These are phyloP conservation scores for Pythium diclinum DNA, from an alignment of 352 stramenopile genomes.

Conservation along the genomic window DNA sequence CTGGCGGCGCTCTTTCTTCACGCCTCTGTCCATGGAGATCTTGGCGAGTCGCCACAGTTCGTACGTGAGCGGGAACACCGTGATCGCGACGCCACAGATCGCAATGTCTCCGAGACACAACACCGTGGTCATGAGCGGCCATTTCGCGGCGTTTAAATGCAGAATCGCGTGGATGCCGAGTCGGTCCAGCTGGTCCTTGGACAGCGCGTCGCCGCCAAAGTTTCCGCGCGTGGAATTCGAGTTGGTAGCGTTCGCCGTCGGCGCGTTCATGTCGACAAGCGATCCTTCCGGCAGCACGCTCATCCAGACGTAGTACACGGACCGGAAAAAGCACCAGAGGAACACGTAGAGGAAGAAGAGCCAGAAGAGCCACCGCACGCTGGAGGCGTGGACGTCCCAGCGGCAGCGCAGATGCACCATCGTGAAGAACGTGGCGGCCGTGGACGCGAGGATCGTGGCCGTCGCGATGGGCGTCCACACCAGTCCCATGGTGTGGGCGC, in stretches of 20 bases:
- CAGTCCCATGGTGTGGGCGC: conserved; percentile 3
- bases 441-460: conserved; percentile 11
- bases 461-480: conserved; percentile 18
- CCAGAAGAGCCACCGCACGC: conserved; percentile 64
- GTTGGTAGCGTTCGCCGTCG: conserved; percentile 2
- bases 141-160: conserved; percentile 22
- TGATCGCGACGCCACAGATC: conserved; percentile 50
- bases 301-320: conserved; percentile 44
- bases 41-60: conserved; percentile 56
- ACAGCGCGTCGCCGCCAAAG: background rate
- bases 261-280: conserved; percentile 20
- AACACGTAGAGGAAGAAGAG: conserved; percentile 54
- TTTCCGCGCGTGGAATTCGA: conserved; percentile 3
- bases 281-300: background rate
- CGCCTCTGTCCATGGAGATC: conserved; percentile 64
- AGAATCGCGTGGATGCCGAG: conserved; percentile 47
- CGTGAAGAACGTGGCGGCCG: conserved; percentile 18
- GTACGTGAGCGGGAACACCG: conserved; percentile 57
- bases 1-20: conserved; percentile 34
- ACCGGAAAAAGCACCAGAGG: conserved; percentile 37
- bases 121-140: conserved; percentile 31
- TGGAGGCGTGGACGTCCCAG: conserved; percentile 29
- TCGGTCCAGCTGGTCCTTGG: conserved; percentile 35
- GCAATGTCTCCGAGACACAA: conserved; percentile 48
- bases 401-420: conserved; percentile 24